Evolutionary conservation across 1,284 basidiomycete species (phyloP), one percentile per base, ranked within the genome.

Genomic region (Mycosarcoma mackinlayi): DNA sequence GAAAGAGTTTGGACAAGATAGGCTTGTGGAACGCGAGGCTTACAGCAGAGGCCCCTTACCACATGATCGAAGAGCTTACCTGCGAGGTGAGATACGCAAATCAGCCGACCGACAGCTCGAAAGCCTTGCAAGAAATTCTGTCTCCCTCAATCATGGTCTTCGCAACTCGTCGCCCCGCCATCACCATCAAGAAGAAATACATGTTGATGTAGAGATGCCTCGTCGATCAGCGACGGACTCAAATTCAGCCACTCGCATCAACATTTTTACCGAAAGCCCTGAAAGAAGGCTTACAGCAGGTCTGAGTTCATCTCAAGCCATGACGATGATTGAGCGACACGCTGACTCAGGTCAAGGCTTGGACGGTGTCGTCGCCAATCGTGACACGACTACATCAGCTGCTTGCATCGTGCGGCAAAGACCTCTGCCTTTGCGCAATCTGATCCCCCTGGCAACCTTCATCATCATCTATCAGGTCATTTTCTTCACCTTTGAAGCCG

Each of bases 401-500:
- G n/a, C n/a, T n/a, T n/a, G n/a, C n/a, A n/a, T n/a, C n/a, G n/a
- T n/a, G n/a, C n/a, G n/a, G n/a, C n/a, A n/a, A n/a, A n/a, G n/a
- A n/a, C n/a, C n/a, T n/a, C n/a, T n/a, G n/a, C n/a, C n/a, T n/a
- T n/a, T n/a, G n/a, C n/a, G n/a, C n/a, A n/a, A n/a, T n/a, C n/a
- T n/a, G n/a, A n/a, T n/a, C 3, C 24, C 51, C 0, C 42, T 65
- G 10, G 28, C 23, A 16, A 25, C 33, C 2, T 49, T 42, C 25
- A 19, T 39, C 16, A 3, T 62, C 7, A 27, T 51, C 23, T 61
- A 60, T 28, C 55, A 64, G 28, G 40, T 28, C 1, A 24, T 53
- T 0, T 60, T 65, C 23, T 61, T 64, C 46, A 51, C 50, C 18
- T 70, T 64, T 18, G 56, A 55, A 35, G 48, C 61, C 0, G 31